Percentiles rank a stretch among this genome's conserved stretches.
phyloP scores from a whole-genome alignment of 2,329 filamentous ascomycete species.

The Fusarium floridanum region DNA sequence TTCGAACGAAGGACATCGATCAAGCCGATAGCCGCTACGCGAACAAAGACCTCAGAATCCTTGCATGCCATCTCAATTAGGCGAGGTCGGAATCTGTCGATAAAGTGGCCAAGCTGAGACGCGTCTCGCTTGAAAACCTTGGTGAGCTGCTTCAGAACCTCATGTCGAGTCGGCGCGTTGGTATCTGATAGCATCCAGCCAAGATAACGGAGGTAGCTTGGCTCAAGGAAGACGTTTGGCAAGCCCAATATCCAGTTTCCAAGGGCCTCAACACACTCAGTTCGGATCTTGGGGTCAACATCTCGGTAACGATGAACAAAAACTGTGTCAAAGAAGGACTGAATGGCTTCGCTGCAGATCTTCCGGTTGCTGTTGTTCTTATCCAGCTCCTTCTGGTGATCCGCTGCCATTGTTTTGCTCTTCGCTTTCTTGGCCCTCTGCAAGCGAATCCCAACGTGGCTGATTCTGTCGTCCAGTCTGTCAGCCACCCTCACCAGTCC shows the following conservation, averaged over 20 bases:
- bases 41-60: conserved; percentile 85
- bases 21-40: conserved; percentile 83
- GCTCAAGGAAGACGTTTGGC: conserved; percentile 90
- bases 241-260: conserved; percentile 90
- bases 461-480: conserved; percentile 77
- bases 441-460: conserved; percentile 81
- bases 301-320: conserved; percentile 98
- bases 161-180: conserved; percentile 79
- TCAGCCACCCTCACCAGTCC: conserved; percentile 81
- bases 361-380: conserved; percentile 79
- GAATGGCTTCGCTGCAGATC: conserved; percentile 77
- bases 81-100: conserved; percentile 88
- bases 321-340: conserved; percentile 90
- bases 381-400: conserved; percentile 78
- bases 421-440: conserved; percentile 66
- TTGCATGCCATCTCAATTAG: conserved; percentile 93
- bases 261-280: conserved; percentile 88
- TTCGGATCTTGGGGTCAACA: conserved; percentile 88
- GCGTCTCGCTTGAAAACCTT: conserved; percentile 84
- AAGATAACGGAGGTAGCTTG: conserved; percentile 89
- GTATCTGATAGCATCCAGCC: conserved; percentile 95
- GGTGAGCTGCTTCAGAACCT: conserved; percentile 86
- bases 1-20: conserved; percentile 85
- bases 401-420: conserved; percentile 82
- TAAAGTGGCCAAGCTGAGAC: conserved; percentile 89